These are phyloP conservation scores for Chrysosporium keratinophilum DNA, from an alignment of 2,329 filamentous ascomycete genomes.

Conservation along the genomic window DNA sequence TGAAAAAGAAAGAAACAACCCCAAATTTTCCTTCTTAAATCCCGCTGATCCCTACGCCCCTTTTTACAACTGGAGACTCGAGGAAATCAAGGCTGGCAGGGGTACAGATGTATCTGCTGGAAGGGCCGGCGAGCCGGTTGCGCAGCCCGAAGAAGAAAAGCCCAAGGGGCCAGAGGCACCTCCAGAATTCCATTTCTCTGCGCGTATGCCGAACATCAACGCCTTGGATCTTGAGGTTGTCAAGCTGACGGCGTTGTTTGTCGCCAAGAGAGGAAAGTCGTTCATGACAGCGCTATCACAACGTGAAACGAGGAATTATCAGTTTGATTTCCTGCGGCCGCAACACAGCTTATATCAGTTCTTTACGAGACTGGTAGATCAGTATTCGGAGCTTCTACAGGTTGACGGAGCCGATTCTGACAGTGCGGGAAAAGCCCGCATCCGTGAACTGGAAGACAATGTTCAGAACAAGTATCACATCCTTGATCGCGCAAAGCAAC, in stretches of 20 bases:
- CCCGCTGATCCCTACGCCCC: conserved; percentile 70
- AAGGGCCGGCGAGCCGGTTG: conserved; percentile 53
- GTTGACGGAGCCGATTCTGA: conserved; percentile 58
- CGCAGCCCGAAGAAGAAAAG: conserved; percentile 48
- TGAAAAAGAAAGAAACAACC: conserved; percentile 69
- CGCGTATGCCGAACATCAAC: conserved; percentile 93
- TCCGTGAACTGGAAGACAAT: conserved; percentile 63
- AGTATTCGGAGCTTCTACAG: conserved; percentile 73
- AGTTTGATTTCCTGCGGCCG: conserved; percentile 91
- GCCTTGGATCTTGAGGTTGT: conserved; percentile 74
- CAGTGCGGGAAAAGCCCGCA: conserved; percentile 60
- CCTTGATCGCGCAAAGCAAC: conserved; percentile 67
- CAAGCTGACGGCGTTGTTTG: conserved; percentile 74
- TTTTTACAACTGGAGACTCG: conserved; percentile 84
- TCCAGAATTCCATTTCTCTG: conserved; percentile 81
- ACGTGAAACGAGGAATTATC: conserved; percentile 77
- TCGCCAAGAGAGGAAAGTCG: conserved; percentile 80
- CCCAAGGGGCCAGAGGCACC: conserved; percentile 76
- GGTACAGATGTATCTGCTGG: conserved; percentile 70
- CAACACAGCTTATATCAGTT: conserved; percentile 96
- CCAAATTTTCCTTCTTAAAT: conserved; percentile 85
- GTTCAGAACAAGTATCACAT: conserved; percentile 69
- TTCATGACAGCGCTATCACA: conserved; percentile 88
- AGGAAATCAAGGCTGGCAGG: conserved; percentile 73
- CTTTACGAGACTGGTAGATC: conserved; percentile 83